These are phyloP conservation scores for sweet orange (Citrus sinensis) DNA, from an alignment of 345 rosid genomes.

Conservation along the genomic window DNA sequence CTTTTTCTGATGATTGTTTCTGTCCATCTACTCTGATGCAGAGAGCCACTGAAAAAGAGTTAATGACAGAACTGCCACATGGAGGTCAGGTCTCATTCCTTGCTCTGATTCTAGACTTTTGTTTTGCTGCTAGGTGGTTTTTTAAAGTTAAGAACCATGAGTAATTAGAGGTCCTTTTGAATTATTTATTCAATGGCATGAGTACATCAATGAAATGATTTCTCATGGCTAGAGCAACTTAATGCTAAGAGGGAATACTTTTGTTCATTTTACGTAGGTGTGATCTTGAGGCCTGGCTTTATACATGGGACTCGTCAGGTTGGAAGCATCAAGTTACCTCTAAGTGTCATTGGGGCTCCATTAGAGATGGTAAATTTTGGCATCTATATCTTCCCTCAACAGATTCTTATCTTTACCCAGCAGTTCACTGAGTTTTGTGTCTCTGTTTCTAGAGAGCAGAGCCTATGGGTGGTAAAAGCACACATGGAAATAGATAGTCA, in stretches of 20 bases:
- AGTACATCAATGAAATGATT: background rate
- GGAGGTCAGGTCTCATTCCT: constrained; percentile 35
- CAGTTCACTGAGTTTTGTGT: background rate
- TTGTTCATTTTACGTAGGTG: constrained; percentile 27
- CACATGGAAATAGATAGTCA: background rate
- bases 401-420: background rate
- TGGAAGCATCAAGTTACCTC: constrained; percentile 46
- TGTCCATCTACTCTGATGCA: constrained; percentile 19
- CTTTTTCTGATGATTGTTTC: constrained; percentile 1
- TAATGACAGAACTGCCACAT: constrained; percentile 34
- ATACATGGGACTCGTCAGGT: constrained; percentile 55
- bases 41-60: constrained; percentile 61
- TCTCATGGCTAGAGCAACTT: background rate
- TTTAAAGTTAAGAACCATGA: background rate
- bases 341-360: constrained; percentile 59
- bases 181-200: background rate
- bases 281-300: constrained; percentile 62
- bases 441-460: background rate
- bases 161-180: background rate
- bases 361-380: constrained; percentile 45
- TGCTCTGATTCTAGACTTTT: background rate
- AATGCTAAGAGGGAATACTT: background rate
- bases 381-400: background rate
- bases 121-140: background rate
- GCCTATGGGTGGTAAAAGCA: too few species aligned